Evolutionary conservation across 2,329 filamentous ascomycete genomes (phyloP).

Genomic region (Penicillium brasilianum): DNA sequence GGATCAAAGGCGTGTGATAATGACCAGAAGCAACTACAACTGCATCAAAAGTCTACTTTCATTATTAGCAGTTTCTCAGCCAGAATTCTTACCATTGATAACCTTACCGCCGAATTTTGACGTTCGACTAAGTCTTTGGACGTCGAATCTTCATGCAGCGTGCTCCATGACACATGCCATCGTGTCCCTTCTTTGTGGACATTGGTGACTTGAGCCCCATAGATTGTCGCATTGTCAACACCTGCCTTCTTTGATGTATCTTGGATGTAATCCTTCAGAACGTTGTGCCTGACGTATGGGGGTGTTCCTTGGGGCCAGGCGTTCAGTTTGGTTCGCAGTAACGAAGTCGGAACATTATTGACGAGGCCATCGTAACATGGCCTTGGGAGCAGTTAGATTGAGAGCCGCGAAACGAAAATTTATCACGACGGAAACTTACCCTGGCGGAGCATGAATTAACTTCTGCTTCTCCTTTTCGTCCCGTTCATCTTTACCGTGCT

Average conservation of each 20-base stretch:
- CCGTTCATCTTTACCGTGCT: constrained; percentile 23
- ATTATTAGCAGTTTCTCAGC: constrained; percentile 11
- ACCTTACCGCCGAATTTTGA: constrained; percentile 12
- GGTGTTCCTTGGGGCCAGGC: constrained; percentile 65
- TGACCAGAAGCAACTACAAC: constrained; percentile 61
- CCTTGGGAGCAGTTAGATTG: constrained; percentile 34
- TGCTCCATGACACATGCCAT: constrained; percentile 61
- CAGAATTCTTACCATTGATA: too few relatives aligned
- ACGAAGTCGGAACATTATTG: constrained; percentile 59
- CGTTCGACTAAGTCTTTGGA: constrained; percentile 12
- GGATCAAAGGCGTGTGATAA: constrained; percentile 58
- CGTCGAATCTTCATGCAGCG: constrained; percentile 37
- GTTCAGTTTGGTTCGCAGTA: constrained; percentile 57
- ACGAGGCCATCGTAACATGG: constrained; percentile 59
- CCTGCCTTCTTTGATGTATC: constrained; percentile 58
- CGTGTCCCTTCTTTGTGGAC: constrained; percentile 52
- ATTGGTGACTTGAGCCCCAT: constrained; percentile 64
- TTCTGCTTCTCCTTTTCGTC: constrained; percentile 23
- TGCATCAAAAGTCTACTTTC: constrained; percentile 50
- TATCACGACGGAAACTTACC: constrained; percentile 36
- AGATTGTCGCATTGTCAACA: constrained; percentile 57
- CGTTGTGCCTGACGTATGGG: constrained; percentile 62
- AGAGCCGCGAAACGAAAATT: too few relatives aligned
- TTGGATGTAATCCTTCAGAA: constrained; percentile 66
- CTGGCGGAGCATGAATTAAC: constrained; percentile 54